A percentile compares a stretch with the other conserved stretches of the same genome.
These are phyloP conservation scores for Cephalotrichum gorgonifer DNA, from an alignment of 2,329 filamentous ascomycete genomes.

Conservation along the genomic window DNA sequence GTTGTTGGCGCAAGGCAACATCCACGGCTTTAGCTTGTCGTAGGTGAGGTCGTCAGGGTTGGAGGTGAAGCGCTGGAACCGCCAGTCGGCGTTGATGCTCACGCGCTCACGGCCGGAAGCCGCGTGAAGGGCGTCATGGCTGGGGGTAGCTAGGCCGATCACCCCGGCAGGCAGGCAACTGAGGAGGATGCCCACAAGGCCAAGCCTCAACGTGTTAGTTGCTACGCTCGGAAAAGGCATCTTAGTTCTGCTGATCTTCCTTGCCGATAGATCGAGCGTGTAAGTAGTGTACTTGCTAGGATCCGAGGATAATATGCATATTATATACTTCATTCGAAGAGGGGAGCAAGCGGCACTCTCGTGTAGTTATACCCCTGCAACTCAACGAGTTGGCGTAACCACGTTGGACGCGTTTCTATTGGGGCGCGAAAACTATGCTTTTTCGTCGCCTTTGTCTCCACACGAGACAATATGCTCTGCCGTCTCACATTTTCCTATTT, in stretches of 20 bases:
- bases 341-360: too few relatives aligned
- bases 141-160: neutral
- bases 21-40: slow-evolving; percentile 26
- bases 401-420: neutral
- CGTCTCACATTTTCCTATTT: too few relatives aligned
- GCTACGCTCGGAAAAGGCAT: neutral
- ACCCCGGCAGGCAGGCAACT: neutral
- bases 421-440: neutral
- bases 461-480: neutral
- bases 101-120: slow-evolving; percentile 14
- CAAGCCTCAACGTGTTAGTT: neutral
- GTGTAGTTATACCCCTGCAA: too few relatives aligned
- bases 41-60: slow-evolving; percentile 25
- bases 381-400: neutral
- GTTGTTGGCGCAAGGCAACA: slow-evolving; percentile 28
- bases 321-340: too few relatives aligned
- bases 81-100: slow-evolving; percentile 24
- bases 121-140: neutral
- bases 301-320: too few relatives aligned
- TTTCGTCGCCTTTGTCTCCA: too few relatives aligned
- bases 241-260: neutral
- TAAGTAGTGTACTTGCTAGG: too few relatives aligned
- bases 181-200: neutral
- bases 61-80: slow-evolving; percentile 22
- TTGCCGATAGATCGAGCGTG: neutral